Evolutionary conservation across 2,329 filamentous ascomycete species (phyloP), one percentile per base, ranked within the genome.

Genomic region (Didymella arachidicola): DNA sequence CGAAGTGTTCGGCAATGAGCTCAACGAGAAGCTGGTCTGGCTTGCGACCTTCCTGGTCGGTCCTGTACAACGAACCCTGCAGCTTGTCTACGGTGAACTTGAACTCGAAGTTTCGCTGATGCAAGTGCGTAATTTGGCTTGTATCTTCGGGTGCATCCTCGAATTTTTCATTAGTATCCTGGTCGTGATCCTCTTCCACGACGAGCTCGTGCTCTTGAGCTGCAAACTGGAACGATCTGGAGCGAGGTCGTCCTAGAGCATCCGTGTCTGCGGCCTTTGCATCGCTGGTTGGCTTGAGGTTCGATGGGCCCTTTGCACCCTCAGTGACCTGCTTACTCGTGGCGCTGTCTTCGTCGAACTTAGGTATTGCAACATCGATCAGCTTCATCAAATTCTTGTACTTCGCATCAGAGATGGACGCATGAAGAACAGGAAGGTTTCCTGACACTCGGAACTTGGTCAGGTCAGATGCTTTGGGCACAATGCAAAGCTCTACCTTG

Each of bases 381-480:
- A 99, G 83, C 69, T 88, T 93, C 95, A 99, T 99, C 59, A 99
- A 77, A 44, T 87, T 93, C 80, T 98, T 99, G 81, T 99, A 99
- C 75, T 99, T 99, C 36, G 88, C 88, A 70, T 99, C 96, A 0
- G 95, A 98, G 36, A 96, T 89, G 0, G 91, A 91, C 11, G 91
- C 95, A 75, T 98, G 94, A 1, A 99, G 83, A 51, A 98, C 88
- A 0, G 96, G 95, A 52, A 99, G 82, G 68, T 96, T 92, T 2
- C 95, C 95, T 1, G 93, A 96, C 32, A 99, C 87, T 60, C 92
- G 90, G 66, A 97, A 89, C 70, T 95, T 95, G 14, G 95, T 96
- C 47, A 99, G 81, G 63, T 97, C 96, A 0, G 94, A 90, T 0
- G 92, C 92, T 73, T 97, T 97, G 0, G 95, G 95, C n/a, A 99